Evolutionary conservation across 2,329 filamentous ascomycete species (phyloP), one percentile per base, ranked within the genome.

Genomic region (Karstenula rhodostoma): DNA sequence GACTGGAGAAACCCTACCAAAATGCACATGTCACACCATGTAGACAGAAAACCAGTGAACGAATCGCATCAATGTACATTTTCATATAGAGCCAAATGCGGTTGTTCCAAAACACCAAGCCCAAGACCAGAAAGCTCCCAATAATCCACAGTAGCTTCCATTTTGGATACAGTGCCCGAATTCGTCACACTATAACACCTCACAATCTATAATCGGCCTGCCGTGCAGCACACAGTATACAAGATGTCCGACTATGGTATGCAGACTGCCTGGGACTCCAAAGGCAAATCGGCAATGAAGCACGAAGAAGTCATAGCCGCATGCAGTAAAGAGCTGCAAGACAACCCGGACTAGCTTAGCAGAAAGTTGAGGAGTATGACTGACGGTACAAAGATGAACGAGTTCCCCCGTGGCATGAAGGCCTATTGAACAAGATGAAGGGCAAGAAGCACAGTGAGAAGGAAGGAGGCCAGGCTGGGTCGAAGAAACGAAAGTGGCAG

Each of bases 221-320:
- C 35, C 35, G 3, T 13, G 15, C 4, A 37, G 12, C 17, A 19
- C 17, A 42, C 6, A 46, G 12, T 4, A n/a, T n/a, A 42, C 12
- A 19, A 19, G 17, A 42, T 42, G 37, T 19, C 15, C 6, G 50
- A 43, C 29, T 42, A 53, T 32, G 35, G 22, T 19, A 43, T 43
- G 22, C 35, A 42, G 10, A 53, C 33, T 29, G 50, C 35, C 22
- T 53, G 23, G 19, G 50, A 43, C 23, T 25, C 29, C 37, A 53
- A 53, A 22, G 50, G 50, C 13, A 53, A 35, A 29, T n/a, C 50
- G 12, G 35, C 50, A 27, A 25, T 43, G 22, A 42, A 53, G 4
- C 50, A 53, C 17, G 50, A 53, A 29, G 35, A 42, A 19, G 50
- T 43, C 17, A 53, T 53, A 9, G 33, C 40, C n/a, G 50, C 50